phyloP scores from a whole-genome alignment of 306 rosid species.

The Potentilla sterilis region DNA sequence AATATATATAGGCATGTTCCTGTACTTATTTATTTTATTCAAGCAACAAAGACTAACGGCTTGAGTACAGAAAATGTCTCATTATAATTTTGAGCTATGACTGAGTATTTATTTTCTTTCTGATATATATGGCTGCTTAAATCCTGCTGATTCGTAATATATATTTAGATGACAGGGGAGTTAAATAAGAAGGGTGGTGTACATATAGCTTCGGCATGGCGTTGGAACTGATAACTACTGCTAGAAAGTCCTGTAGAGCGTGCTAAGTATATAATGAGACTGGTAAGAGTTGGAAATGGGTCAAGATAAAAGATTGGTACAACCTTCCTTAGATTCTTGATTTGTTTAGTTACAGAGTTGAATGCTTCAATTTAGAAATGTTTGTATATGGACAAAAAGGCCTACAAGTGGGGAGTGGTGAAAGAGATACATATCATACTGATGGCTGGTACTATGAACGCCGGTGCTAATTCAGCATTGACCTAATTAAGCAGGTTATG shows the following conservation, averaged over 20 bases:
- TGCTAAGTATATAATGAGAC: conserved; percentile 62
- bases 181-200: no score
- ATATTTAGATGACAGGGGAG: no score
- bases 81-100: background rate
- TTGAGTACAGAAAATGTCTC: no score
- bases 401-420: conserved; percentile 44
- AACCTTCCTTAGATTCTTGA: conserved; percentile 43
- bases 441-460: conserved; percentile 41
- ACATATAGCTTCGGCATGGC: no score
- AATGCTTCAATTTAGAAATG: conserved; percentile 47
- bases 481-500: conserved; percentile 35
- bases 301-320: conserved; percentile 42
- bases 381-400: conserved; percentile 47
- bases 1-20: no score
- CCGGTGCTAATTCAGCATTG: conserved; percentile 44
- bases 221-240: conserved; percentile 51
- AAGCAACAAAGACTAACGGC: background rate
- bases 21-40: background rate
- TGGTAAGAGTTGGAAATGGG: no score
- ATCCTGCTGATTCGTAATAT: no score
- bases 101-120: conserved; percentile 3
- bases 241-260: no score
- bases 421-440: conserved; percentile 45
- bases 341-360: conserved; percentile 33
- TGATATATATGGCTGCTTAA: no score